Evolutionary conservation across 768 basidiomycete species (phyloP).

Genomic region (Podaxis sp.): DNA sequence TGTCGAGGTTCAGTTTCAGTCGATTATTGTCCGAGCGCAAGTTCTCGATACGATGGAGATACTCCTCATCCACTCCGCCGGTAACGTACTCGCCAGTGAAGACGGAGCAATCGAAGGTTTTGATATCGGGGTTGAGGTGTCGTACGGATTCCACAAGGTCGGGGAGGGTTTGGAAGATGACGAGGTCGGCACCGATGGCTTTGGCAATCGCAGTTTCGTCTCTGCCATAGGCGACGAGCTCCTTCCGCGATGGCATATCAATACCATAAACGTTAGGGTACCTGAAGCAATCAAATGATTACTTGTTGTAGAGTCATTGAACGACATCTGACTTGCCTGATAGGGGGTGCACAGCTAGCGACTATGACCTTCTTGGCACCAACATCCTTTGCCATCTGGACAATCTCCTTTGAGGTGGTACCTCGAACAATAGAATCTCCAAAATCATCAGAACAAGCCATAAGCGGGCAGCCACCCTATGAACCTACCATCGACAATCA

Average conservation of each 20-base stretch:
- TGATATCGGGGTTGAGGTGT: conserved; percentile 77
- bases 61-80: conserved; percentile 83
- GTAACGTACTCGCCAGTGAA: conserved; percentile 98
- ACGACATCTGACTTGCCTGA: conserved; percentile 54
- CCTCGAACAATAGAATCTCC: conserved; percentile 97
- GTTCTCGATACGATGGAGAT: conserved; percentile 73
- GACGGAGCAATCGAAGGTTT: conserved; percentile 91
- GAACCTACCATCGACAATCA: conserved; percentile 87
- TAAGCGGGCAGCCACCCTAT: background rate
- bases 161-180: conserved; percentile 91
- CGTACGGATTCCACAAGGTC: conserved; percentile 87
- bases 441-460: conserved; percentile 1
- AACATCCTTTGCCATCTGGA: conserved; percentile 99
- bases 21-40: conserved; percentile 84
- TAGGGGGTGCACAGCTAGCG: conserved; percentile 96
- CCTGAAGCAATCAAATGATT: conserved; percentile 34
- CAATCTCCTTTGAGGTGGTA: conserved; percentile 97
- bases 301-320: background rate
- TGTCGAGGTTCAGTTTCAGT: conserved; percentile 40
- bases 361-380: conserved; percentile 96
- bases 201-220: conserved; percentile 69
- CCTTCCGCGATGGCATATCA: conserved; percentile 96
- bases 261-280: conserved; percentile 98
- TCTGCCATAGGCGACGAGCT: conserved; percentile 86
- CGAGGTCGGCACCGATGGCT: conserved; percentile 91